These are phyloP conservation scores for Kregervanrija pseudodelftensis DNA, from an alignment of 805 yeast species.

Conservation along the genomic window DNA sequence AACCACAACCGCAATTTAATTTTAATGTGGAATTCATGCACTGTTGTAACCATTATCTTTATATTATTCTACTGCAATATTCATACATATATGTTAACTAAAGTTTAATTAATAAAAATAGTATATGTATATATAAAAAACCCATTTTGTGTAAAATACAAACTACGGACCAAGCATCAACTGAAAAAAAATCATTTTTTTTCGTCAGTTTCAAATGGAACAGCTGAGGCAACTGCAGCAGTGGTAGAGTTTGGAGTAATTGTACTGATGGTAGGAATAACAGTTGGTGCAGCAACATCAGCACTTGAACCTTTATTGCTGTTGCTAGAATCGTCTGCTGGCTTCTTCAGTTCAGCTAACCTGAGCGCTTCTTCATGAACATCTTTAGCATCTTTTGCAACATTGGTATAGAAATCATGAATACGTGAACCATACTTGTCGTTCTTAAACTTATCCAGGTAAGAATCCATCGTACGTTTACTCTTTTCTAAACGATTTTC, in stretches of 20 bases:
- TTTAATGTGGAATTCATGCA: background rate
- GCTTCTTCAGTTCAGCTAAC: conserved; percentile 52
- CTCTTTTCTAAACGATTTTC: conserved; percentile 32
- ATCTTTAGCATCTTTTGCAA: conserved; percentile 49
- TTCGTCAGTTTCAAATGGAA: conserved; percentile 17
- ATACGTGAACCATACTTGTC: conserved; percentile 51
- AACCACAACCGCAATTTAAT: background rate
- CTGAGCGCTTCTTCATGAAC: conserved; percentile 72
- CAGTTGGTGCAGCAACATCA: conserved; percentile 7
- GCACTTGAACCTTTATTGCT: background rate
- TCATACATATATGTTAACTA: background rate
- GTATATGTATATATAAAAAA: background rate
- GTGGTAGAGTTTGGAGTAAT: conserved; percentile 17
- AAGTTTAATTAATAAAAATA: background rate
- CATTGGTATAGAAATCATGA: conserved; percentile 50
- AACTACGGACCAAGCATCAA: background rate
- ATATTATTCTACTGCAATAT: background rate
- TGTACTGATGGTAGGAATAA: conserved; percentile 13
- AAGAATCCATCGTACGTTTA: conserved; percentile 32
- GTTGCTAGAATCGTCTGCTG: conserved; percentile 2
- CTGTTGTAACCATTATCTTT: background rate
- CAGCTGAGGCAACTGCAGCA: conserved; percentile 18
- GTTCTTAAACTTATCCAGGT: conserved; percentile 39
- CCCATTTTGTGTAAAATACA: background rate
- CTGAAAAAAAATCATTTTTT: conserved; percentile 9